Base-by-base conservation (phyloP, 2,329 filamentous ascomycete genomes). In the Emmonsia crescens region DNA sequence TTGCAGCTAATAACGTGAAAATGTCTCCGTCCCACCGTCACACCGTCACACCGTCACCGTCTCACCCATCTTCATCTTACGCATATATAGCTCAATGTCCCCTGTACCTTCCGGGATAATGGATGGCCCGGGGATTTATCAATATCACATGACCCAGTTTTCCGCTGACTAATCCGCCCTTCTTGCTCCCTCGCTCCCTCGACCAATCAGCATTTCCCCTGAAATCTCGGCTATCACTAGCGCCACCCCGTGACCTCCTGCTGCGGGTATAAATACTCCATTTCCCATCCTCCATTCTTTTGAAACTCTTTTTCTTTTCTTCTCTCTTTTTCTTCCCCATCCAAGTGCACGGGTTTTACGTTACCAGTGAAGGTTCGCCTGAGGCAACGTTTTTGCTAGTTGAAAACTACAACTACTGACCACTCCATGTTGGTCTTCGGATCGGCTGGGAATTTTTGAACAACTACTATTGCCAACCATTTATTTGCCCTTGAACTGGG, bases 301-400 rank as follows among this genome's bases (percentile, higher is more conserved):
- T 60, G n/a, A n/a, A n/a, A 44, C 38, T 58, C 62, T 40, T 56
- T 55, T 61, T 64, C 65, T 59, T 66, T 57, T 57, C 2, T 46
- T 72, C 71, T 70, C 72, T 70, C 69, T 72, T 77, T 80, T 75
- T 74, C 67, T 74, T 78, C 75, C 72, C 70, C 77, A 84, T 85
- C 82, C 79, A 74, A 81, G 84, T 87, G 85, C 85, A 85, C 76
- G 84, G 85, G 87, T 85, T 82, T 86, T 87, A 89, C 81, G 82
- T 82, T 85, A 84, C 82, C 85, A 85, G 85, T 89, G 87, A 89
- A 84, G 87, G 89, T 86, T 85, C 83, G 84, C 89, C 87, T 83
- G 87, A 90, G 85, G 82, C 83, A 81, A 82, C 81, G 81, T 89
- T 89, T 87, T 89, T 89, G 87, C 87, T 89, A 88, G 85, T 88